These are phyloP conservation scores for Chlorella sp. DNA, from an alignment of 139 green algal species.

Conservation along the genomic window DNA sequence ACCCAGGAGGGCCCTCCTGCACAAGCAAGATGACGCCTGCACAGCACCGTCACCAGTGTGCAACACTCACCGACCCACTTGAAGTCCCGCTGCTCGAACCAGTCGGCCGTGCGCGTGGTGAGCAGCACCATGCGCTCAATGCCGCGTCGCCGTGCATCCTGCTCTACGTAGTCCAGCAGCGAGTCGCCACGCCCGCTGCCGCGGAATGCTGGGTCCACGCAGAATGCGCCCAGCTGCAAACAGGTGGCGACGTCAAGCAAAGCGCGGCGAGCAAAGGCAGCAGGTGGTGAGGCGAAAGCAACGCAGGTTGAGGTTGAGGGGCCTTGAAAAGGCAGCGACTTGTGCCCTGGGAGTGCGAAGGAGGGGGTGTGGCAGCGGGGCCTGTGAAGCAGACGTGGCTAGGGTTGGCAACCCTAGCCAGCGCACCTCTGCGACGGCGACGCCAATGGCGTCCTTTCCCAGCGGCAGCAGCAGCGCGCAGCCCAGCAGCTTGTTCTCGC, in stretches of 20 bases:
- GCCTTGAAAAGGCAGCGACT: too few relatives aligned
- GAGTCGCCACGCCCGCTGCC: slow-evolving; percentile 81
- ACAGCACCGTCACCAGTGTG: too few relatives aligned
- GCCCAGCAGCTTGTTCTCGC: slow-evolving; percentile 64
- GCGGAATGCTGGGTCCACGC: slow-evolving; percentile 41
- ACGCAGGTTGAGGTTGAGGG: too few relatives aligned
- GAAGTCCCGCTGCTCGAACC: slow-evolving; percentile 75
- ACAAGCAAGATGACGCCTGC: too few relatives aligned
- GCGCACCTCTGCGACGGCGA: slow-evolving; percentile 73
- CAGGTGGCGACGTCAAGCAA: not conserved
- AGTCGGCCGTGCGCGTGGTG: slow-evolving; percentile 80
- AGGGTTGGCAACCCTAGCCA: too few relatives aligned
- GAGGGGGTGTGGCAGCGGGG: not conserved
- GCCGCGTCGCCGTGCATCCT: slow-evolving; percentile 47
- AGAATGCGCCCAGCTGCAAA: slow-evolving; percentile 12
- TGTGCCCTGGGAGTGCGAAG: too few relatives aligned
- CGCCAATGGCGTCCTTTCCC: slow-evolving; percentile 36
- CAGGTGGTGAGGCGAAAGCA: too few relatives aligned
- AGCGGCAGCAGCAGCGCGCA: slow-evolving; percentile 74
- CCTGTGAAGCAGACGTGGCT: not conserved
- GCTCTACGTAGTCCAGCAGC: slow-evolving; percentile 65
- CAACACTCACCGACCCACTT: slow-evolving; percentile 16
- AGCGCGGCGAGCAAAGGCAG: not conserved
- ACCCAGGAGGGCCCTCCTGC: too few relatives aligned
- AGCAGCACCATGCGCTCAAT: slow-evolving; percentile 72